phyloP scores from a whole-genome alignment of 164 flowering plant genomes.

The Nelumbo lutea region DNA sequence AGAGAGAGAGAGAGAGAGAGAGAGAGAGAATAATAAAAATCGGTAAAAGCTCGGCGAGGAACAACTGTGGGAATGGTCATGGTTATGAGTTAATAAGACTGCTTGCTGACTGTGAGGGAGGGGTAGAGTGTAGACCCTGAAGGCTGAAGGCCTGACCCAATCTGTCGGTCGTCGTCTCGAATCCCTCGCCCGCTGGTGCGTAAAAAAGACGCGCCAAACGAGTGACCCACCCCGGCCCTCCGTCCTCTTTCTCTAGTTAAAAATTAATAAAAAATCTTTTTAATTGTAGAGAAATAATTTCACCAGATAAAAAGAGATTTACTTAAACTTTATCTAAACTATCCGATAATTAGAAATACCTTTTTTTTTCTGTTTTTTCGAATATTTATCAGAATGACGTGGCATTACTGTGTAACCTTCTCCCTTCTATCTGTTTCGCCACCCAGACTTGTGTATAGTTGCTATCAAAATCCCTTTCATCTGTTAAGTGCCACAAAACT shows the following conservation, averaged over 20 bases:
- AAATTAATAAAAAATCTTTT: too few species aligned
- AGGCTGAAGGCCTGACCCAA: conserved; percentile 14
- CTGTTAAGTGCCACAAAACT: too few species aligned
- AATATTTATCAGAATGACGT: too few species aligned
- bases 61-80: background rate
- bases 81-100: background rate
- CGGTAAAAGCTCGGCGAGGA: conserved; percentile 14
- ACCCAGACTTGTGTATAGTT: too few species aligned
- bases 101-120: background rate
- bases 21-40: background rate
- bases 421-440: too few species aligned
- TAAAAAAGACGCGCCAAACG: conserved; percentile 32
- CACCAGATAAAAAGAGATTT: too few species aligned
- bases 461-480: too few species aligned
- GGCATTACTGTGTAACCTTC: too few species aligned
- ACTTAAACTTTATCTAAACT: too few species aligned
- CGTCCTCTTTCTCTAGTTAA: background rate
- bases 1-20: background rate
- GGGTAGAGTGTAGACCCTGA: background rate
- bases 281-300: background rate
- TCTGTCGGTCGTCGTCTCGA: conserved; percentile 41
- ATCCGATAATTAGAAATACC: too few species aligned
- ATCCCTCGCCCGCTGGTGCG: conserved; percentile 20
- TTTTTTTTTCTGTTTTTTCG: too few species aligned
- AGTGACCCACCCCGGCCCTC: conserved; percentile 11